These are phyloP conservation scores for Paecilomyces sp. DNA, from an alignment of 2,329 filamentous ascomycete species.

Conservation along the genomic window DNA sequence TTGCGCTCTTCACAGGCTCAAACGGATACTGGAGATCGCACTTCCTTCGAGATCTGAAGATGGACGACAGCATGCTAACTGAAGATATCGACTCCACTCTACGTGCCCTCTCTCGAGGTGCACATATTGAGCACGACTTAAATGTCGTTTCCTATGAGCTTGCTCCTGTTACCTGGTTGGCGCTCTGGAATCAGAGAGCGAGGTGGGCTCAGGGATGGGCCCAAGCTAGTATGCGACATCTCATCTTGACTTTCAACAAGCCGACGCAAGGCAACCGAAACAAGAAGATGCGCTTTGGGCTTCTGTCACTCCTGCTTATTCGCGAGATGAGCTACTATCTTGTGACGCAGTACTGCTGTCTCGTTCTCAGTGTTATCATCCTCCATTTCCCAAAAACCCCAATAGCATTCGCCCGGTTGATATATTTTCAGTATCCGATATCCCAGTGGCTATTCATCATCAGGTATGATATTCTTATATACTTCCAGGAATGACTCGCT, in stretches of 20 bases:
- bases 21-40: slow-evolving; percentile 44
- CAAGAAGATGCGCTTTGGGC: slow-evolving; percentile 34
- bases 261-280: slow-evolving; percentile 25
- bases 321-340: slow-evolving; percentile 44
- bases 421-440: slow-evolving; percentile 44
- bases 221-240: slow-evolving; percentile 39
- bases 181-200: slow-evolving; percentile 46
- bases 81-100: slow-evolving; percentile 46
- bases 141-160: slow-evolving; percentile 45
- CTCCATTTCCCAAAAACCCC: slow-evolving; percentile 35
- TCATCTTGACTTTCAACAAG: slow-evolving; percentile 36
- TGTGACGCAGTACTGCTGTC: slow-evolving; percentile 42
- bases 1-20: slow-evolving; percentile 43
- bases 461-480: slow-evolving; percentile 24
- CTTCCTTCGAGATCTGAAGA: slow-evolving; percentile 39
- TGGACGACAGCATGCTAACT: slow-evolving; percentile 45
- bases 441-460: slow-evolving; percentile 42
- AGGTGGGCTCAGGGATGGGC: slow-evolving; percentile 46
- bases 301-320: slow-evolving; percentile 39
- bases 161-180: slow-evolving; percentile 36
- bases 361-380: slow-evolving; percentile 40
- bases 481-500: not conserved
- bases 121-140: slow-evolving; percentile 41
- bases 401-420: slow-evolving; percentile 28
- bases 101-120: slow-evolving; percentile 37